A percentile compares a stretch with the other conserved stretches of the same genome.
Conservation (phyloP, 2,329 filamentous ascomycete genomes). For the Ceratocystis destructans region DNA sequence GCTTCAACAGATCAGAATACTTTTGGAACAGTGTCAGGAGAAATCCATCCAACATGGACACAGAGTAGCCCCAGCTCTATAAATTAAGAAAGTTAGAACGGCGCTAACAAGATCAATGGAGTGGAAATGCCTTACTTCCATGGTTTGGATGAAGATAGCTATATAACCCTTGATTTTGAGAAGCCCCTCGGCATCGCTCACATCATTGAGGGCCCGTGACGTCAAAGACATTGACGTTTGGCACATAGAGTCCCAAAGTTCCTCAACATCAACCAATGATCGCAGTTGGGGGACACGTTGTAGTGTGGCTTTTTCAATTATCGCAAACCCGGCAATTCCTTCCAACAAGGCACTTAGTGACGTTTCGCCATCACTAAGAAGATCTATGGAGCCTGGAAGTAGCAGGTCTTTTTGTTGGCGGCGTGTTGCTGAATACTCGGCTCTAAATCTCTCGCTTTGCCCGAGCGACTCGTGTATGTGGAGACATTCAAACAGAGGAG, state of each 20-base stretch:
- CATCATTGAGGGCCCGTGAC: constrained; percentile 58
- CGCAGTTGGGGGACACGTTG: constrained; percentile 71
- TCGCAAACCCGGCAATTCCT: constrained; percentile 89
- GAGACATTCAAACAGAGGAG: constrained; percentile 81
- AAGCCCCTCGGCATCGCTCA: constrained; percentile 79
- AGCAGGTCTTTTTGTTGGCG: constrained; percentile 84
- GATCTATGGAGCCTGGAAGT: constrained; percentile 59
- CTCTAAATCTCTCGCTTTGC: constrained; percentile 78
- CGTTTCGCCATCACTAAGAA: constrained; percentile 70
- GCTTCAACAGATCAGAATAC: constrained; percentile 82
- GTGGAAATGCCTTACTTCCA: constrained; percentile 53
- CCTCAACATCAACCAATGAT: constrained; percentile 75
- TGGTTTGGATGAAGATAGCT: constrained; percentile 91
- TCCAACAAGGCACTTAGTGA: constrained; percentile 84
- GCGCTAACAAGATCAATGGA: background rate
- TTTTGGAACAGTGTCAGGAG: constrained; percentile 83
- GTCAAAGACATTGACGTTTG: constrained; percentile 73
- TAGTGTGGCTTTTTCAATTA: constrained; percentile 91
- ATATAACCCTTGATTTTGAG: constrained; percentile 92
- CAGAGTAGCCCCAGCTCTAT: constrained; percentile 79
- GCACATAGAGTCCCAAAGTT: constrained; percentile 97
- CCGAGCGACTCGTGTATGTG: constrained; percentile 94
- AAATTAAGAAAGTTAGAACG: constrained; percentile 2
- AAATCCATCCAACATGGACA: constrained; percentile 67
- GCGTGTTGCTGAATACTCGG: constrained; percentile 83